These are phyloP conservation scores for Trichothecium sympodiale DNA, from an alignment of 2,329 filamentous ascomycete species.

Conservation along the genomic window DNA sequence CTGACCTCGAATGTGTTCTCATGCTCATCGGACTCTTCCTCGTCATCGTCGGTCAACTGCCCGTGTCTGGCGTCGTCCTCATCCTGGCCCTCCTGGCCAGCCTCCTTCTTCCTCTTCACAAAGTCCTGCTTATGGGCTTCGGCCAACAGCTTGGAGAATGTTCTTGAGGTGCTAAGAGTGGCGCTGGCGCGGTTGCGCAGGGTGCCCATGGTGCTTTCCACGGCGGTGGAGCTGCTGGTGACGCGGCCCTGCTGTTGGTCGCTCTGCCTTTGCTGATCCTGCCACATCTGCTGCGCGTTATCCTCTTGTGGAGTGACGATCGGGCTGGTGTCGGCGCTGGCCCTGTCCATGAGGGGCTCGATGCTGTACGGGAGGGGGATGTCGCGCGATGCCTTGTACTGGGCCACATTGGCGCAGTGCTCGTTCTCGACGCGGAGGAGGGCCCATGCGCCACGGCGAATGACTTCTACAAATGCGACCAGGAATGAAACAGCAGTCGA, in stretches of 20 bases:
- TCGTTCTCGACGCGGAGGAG: slow-evolving; percentile 95
- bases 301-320: slow-evolving; percentile 9
- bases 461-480: slow-evolving; percentile 67
- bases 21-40: slow-evolving; percentile 11
- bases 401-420: slow-evolving; percentile 82
- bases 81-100: slow-evolving; percentile 6
- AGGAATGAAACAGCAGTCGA: slow-evolving; percentile 72
- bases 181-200: slow-evolving; percentile 22
- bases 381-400: slow-evolving; percentile 83
- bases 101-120: slow-evolving; percentile 55
- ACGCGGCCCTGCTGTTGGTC: slow-evolving; percentile 5
- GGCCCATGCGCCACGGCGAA: slow-evolving; percentile 82
- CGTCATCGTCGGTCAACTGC: slow-evolving; percentile 17
- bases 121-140: slow-evolving; percentile 87
- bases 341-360: slow-evolving; percentile 32
- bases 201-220: slow-evolving; percentile 9
- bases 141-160: slow-evolving; percentile 56
- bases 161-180: slow-evolving; percentile 15
- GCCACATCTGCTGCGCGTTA: slow-evolving; percentile 9
- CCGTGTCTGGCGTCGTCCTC: slow-evolving; percentile 10
- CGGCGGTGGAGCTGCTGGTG: slow-evolving; percentile 10
- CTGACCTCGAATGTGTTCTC: slow-evolving; percentile 16
- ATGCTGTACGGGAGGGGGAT: slow-evolving; percentile 73
- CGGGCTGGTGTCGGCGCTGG: slow-evolving; percentile 22
- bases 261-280: slow-evolving; percentile 2